These are phyloP conservation scores for Plectranthus barbatus DNA, from an alignment of 257 asterid genomes.

Conservation along the genomic window DNA sequence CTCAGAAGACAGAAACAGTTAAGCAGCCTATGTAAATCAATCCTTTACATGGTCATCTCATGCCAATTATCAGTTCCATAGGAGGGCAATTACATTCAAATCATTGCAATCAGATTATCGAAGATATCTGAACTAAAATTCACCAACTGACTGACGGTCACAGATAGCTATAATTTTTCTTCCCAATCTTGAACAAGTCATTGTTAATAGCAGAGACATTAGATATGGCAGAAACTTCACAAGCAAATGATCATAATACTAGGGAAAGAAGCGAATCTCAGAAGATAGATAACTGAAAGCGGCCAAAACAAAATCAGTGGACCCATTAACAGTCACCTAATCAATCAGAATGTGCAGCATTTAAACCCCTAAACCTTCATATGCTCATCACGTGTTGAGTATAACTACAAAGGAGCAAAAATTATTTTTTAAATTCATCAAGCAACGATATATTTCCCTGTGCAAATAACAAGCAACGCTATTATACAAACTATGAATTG, in stretches of 20 bases:
- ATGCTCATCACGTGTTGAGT: too few relatives aligned
- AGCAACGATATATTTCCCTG: neutral
- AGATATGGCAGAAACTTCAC: neutral
- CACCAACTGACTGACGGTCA: neutral
- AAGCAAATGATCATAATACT: neutral
- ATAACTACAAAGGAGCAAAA: too few relatives aligned
- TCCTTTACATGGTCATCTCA: neutral
- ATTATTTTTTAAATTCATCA: too few relatives aligned
- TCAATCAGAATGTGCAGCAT: neutral
- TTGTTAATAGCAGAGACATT: neutral
- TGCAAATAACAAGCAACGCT: neutral
- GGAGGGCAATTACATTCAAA: neutral
- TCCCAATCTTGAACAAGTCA: neutral
- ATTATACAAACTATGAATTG: neutral
- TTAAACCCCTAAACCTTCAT: slow-evolving; percentile 19
- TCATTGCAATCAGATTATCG: neutral
- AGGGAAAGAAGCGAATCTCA: neutral
- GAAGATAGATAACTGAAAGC: slow-evolving; percentile 19
- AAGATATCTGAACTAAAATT: too few relatives aligned
- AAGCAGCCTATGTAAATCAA: slow-evolving; percentile 5
- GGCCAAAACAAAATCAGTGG: too few relatives aligned
- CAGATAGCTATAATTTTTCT: neutral
- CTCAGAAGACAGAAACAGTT: neutral
- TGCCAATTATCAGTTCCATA: neutral
- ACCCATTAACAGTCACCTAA: neutral